Conservation (phyloP, 1,284 basidiomycete genomes). For the Trametes pubescens region DNA sequence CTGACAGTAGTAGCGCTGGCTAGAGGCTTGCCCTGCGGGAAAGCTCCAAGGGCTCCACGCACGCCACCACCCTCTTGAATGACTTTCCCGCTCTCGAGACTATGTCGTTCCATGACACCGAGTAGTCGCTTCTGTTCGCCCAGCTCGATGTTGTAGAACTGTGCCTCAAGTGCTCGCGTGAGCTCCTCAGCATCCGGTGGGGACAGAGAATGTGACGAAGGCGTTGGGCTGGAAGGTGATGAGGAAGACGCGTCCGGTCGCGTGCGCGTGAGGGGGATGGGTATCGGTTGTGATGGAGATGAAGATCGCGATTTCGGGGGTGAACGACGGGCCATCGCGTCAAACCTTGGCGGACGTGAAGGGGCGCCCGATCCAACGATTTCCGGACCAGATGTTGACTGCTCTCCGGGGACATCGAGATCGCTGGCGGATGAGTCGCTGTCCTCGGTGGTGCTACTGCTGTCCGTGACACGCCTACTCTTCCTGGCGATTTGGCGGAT, state of each 20-base stretch:
- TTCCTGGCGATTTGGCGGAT: slow-evolving; percentile 73
- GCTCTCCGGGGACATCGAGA: slow-evolving; percentile 5
- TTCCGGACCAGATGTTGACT: neutral
- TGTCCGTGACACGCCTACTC: slow-evolving; percentile 47
- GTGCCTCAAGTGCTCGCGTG: slow-evolving; percentile 84
- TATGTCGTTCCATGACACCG: slow-evolving; percentile 93
- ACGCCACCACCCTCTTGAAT: slow-evolving; percentile 29
- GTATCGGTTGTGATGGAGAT: slow-evolving; percentile 24
- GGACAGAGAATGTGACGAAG: slow-evolving; percentile 41
- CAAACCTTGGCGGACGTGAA: neutral
- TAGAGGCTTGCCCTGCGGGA: slow-evolving; percentile 3
- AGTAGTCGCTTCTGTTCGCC: slow-evolving; percentile 91
- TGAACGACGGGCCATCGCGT: slow-evolving; percentile 17
- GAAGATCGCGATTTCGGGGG: slow-evolving; percentile 29
- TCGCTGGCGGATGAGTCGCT: slow-evolving; percentile 29
- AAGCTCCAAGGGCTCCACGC: slow-evolving; percentile 20
- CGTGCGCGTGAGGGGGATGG: slow-evolving; percentile 1
- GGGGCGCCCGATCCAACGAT: neutral
- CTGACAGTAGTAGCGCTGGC: slow-evolving; percentile 15
- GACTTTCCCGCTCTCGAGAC: slow-evolving; percentile 54
- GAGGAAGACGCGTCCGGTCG: slow-evolving; percentile 4
- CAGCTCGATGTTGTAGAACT: slow-evolving; percentile 91
- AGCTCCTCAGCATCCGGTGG: slow-evolving; percentile 44
- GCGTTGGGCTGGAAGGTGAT: slow-evolving; percentile 19
- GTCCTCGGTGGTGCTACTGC: slow-evolving; percentile 29